Conservation (phyloP, 2,329 filamentous ascomycete genomes). For the Aureobasidium sp. region DNA sequence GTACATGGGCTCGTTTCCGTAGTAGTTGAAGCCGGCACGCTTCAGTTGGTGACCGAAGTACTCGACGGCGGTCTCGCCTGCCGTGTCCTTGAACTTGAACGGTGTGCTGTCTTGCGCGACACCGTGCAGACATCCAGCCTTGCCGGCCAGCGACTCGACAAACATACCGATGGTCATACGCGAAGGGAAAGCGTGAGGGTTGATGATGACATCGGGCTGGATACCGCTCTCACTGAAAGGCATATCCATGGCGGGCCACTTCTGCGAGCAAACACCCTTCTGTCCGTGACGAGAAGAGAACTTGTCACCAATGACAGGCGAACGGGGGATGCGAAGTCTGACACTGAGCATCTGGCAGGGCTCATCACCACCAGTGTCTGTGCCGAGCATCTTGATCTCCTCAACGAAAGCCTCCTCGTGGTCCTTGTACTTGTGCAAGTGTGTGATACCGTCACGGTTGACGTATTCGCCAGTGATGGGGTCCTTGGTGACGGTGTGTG, state of each 20-base stretch:
- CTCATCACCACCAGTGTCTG: constrained; percentile 73
- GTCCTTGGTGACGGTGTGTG: constrained; percentile 77
- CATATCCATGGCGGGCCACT: constrained; percentile 91
- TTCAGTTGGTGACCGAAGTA: constrained; percentile 94
- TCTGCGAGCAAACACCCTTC: constrained; percentile 93
- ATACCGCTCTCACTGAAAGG: constrained; percentile 95
- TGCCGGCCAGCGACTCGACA: constrained; percentile 91
- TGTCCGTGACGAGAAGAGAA: constrained; percentile 98
- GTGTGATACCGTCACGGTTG: constrained; percentile 77
- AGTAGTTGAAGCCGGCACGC: constrained; percentile 94
- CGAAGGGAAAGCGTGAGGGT: constrained; percentile 97
- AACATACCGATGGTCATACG: constrained; percentile 99
- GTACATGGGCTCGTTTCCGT: constrained; percentile 98
- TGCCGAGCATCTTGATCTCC: constrained; percentile 82
- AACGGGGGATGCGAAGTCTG: constrained; percentile 84
- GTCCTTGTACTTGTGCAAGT: constrained; percentile 93
- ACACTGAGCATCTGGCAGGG: constrained; percentile 81
- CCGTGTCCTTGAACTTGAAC: constrained; percentile 71
- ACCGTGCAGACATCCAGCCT: constrained; percentile 87
- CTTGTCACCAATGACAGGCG: constrained; percentile 93
- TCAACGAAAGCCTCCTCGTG: constrained; percentile 80
- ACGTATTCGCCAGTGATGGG: constrained; percentile 61
- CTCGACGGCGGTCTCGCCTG: constrained; percentile 83
- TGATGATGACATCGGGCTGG: constrained; percentile 96
- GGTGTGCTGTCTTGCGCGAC: constrained; percentile 94